Base-by-base conservation (phyloP, 78 protist genomes). In the Cavenderia fasciculata region DNA sequence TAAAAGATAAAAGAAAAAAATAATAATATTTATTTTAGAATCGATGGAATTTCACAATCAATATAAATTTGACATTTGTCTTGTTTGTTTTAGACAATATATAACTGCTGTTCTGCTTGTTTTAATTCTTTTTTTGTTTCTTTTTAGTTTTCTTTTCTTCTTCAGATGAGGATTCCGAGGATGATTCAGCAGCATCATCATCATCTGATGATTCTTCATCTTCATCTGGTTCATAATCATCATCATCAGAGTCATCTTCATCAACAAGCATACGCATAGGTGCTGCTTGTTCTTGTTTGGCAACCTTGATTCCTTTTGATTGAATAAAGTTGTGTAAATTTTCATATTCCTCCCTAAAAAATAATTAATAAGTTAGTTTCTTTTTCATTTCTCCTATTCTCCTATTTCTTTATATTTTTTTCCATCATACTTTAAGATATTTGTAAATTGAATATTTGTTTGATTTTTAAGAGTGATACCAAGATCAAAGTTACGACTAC, bases 401-500 rank as follows among this genome's bases (percentile, higher is more conserved):
- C 59, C 5, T 52, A 21, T 3, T 52, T 19, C 10, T 52, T 27
- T 57, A 57, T 57, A 23, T 21, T 21, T 52, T 12, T 21, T 52
- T 12, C 10, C 21, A 27, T 18, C 27, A 49, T 49, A 63, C 72
- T 63, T 63, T 33, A 63, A 71, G 29, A 87, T 87, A 65, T 59
- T 70, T 43, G 74, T 62, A 38, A 87, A 87, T 59, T 54, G 75
- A 29, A 77, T 57, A 4, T 75, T 59, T 1, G 93, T 65, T 4
- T 61, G 1, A 41, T 66, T 47, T n/a, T 70, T 74, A 16, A 65
- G 33, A 38, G 70, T 73, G 21, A 87, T 41, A 14, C 27, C 62
- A 8, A 87, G 16, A 74, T 87, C 93, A 33, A 87, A 87, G 0
- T 85, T 87, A 68, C 86, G 75, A 73, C 54, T 73, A n/a, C 36